Percentiles rank a stretch among this genome's conserved stretches.
Evolutionary conservation across 2,329 filamentous ascomycete species (phyloP).

Genomic region (Phyllosticta ampelicida): DNA sequence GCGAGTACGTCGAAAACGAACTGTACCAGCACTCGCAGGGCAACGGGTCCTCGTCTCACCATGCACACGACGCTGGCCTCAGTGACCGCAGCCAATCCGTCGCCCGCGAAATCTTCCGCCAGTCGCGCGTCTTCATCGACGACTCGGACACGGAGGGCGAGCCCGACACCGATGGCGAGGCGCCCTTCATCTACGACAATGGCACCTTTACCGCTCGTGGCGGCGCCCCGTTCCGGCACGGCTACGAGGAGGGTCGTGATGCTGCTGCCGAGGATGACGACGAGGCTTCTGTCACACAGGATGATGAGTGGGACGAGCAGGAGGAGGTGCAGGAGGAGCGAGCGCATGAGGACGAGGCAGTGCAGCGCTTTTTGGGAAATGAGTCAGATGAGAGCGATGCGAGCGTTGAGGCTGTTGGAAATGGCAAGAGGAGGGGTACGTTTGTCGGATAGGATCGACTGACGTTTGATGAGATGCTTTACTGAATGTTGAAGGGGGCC

Average conservation of each 20-base stretch:
- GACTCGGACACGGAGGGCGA: constrained; percentile 18
- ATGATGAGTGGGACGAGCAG: neutral
- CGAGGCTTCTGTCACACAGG: neutral
- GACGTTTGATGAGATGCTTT: too few species aligned
- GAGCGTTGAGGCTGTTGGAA: neutral
- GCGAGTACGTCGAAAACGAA: constrained; percentile 14
- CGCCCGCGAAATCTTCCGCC: constrained; percentile 32
- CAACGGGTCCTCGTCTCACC: constrained; percentile 17
- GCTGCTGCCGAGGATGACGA: neutral
- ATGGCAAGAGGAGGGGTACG: constrained; percentile 2
- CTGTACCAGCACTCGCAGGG: constrained; percentile 14
- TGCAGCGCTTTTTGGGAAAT: constrained; percentile 2
- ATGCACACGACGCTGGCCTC: neutral
- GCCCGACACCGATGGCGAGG: neutral
- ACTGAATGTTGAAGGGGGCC: neutral
- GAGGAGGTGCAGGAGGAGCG: neutral
- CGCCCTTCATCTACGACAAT: neutral
- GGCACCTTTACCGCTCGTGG: neutral
- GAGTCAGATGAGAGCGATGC: constrained; percentile 2
- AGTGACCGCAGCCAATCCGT: neutral
- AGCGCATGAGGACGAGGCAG: neutral
- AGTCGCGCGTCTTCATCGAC: constrained; percentile 38
- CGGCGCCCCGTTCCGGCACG: neutral
- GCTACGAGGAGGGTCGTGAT: neutral
- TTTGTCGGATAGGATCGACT: neutral